Evolutionary conservation across 2,329 filamentous ascomycete species (phyloP), one percentile per base, ranked within the genome.

Genomic region (Periconia sp.): DNA sequence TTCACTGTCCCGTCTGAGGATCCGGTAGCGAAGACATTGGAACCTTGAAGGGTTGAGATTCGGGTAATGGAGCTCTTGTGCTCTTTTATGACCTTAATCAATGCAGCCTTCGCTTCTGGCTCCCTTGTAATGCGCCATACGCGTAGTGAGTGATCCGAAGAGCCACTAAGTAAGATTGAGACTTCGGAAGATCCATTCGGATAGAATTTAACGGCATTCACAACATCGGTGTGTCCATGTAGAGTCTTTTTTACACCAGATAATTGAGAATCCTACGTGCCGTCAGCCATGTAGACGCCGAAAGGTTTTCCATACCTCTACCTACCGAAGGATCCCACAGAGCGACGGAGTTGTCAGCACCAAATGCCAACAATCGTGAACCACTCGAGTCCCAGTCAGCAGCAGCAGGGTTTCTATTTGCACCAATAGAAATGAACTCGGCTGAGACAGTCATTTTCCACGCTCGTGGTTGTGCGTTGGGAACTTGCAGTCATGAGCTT

Each of bases 371-470:
- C 31, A 91, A 67, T 8, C 87, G 88, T 15, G 76, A 75, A 51
- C 68, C 63, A 13, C 79, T 73, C 15, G 73, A 65, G 64, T 88
- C 84, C 94, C 94, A 99, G 73, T 97, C 92, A 19, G 92, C 92
- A 19, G 90, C 88, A 12, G 87, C 85, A 13, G 92, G 88, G 61
- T 97, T 89, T 59, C 92, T 82, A 70, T 97, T 99, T 33, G 90
- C 92, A 48, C 94, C 94, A 50, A 86, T 84, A 33, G 89, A 86
- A 55, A 94, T 77, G 58, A 80, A 84, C 30, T 78, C 75, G 2
- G 57, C 26, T 18, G 50, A 50, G 6, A 65, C 50, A 48, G 62
- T 46, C 66, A 70, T 70, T 37, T 26, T 67, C 36, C 39, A 43
- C 26, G 35, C 39, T 45, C 50, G 39, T 33, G 46, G 44, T 46